Evolutionary conservation across 495 filamentous ascomycete species (phyloP).

Genomic region (Daldinia grandis): DNA sequence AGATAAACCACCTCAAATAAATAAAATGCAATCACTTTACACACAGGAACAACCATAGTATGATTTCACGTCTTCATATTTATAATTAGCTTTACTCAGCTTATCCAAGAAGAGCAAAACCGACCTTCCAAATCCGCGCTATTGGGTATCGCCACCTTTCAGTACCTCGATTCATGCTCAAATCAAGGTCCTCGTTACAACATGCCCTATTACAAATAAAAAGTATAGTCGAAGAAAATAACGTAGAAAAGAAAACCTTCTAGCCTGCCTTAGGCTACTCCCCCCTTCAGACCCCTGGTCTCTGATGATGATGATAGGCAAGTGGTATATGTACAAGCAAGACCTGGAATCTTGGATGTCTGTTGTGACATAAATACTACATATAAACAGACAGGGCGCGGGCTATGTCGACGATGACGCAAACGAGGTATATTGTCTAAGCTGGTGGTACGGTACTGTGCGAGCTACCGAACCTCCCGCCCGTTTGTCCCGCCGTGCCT

Average conservation of each 20-base stretch:
- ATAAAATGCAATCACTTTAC: neutral
- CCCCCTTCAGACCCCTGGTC: neutral
- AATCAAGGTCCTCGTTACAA: neutral
- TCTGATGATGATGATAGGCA: neutral
- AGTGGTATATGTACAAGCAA: constrained; percentile 25
- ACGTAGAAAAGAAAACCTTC: constrained; percentile 7
- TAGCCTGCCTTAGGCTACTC: neutral
- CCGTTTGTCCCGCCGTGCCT: constrained; percentile 21
- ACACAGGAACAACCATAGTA: neutral
- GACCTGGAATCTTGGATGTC: neutral
- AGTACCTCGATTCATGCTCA: neutral
- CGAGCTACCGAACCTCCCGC: constrained; percentile 37
- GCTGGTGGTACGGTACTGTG: constrained; percentile 39
- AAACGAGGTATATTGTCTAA: constrained; percentile 44
- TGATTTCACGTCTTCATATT: neutral
- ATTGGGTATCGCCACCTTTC: constrained; percentile 37
- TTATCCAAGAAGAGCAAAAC: neutral
- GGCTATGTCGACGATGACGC: constrained; percentile 19
- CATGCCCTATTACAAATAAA: constrained; percentile 27
- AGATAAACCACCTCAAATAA: neutral
- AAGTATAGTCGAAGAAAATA: constrained; percentile 14
- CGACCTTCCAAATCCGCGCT: constrained; percentile 8
- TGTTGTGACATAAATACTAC: constrained; percentile 11
- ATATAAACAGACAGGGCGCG: constrained; percentile 22
- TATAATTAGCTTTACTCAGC: neutral